Evolutionary conservation across 345 rosid species (phyloP).

Genomic region (Dipteronia sinensis): DNA sequence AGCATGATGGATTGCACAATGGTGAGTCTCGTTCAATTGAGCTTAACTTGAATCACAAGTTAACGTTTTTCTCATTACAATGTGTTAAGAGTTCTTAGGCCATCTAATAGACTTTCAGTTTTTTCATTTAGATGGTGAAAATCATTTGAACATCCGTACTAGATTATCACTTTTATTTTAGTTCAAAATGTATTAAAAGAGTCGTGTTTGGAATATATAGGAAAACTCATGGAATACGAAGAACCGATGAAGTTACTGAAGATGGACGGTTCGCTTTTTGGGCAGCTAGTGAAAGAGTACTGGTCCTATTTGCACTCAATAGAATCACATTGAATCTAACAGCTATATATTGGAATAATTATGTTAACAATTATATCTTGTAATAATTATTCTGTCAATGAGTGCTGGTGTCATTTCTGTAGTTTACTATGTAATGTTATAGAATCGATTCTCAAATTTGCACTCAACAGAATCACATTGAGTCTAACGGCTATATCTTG

Average conservation of each 20-base stretch:
- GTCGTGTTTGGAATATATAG: constrained; percentile 31
- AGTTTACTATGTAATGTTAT: too few species aligned
- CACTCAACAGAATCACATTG: constrained; percentile 54
- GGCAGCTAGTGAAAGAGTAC: constrained; percentile 82
- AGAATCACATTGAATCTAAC: constrained; percentile 41
- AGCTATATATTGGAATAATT: background rate
- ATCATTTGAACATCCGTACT: background rate
- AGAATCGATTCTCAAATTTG: too few species aligned
- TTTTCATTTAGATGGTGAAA: too few species aligned
- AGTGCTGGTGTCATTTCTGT: too few species aligned
- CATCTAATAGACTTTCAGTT: background rate
- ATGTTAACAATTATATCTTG: background rate
- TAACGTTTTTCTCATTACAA: background rate
- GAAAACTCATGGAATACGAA: constrained; percentile 73
- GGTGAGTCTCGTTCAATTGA: constrained; percentile 48
- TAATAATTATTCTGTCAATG: too few species aligned
- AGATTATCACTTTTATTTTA: too few species aligned
- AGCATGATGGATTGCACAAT: constrained; percentile 92
- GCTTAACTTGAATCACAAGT: background rate
- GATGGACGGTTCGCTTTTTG: constrained; percentile 65
- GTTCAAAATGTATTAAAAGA: background rate
- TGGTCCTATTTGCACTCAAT: constrained; percentile 79
- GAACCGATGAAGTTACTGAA: constrained; percentile 70
- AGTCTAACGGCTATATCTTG: constrained; percentile 15
- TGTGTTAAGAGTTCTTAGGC: too few species aligned